A percentile compares a stretch with the other conserved stretches of the same genome.
Evolutionary conservation across 179 eudicot species (phyloP).

Genomic region (Heliamphora ciliata): DNA sequence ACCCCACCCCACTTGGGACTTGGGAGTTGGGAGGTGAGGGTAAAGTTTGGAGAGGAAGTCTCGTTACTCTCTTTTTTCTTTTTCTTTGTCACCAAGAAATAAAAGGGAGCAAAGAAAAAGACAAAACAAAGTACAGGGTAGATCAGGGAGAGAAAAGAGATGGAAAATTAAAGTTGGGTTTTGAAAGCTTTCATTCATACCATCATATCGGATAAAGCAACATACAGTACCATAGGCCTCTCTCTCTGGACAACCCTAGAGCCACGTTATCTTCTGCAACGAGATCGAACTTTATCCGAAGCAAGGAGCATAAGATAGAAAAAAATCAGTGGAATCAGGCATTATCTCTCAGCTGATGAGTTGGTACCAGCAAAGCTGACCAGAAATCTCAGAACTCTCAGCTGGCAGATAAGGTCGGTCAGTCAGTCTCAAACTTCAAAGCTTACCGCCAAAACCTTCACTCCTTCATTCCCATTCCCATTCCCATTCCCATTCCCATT

Average conservation of each 20-base stretch:
- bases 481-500: background rate
- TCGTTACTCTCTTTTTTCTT: too few species aligned
- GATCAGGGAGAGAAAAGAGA: background rate
- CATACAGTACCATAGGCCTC: too few species aligned
- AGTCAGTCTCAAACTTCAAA: conserved; percentile 10
- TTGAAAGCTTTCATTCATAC: background rate
- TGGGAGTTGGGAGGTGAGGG: too few species aligned
- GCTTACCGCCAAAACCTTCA: background rate
- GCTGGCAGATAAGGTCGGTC: background rate
- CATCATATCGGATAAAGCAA: conserved; percentile 13
- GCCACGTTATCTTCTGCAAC: background rate
- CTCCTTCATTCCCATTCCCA: background rate
- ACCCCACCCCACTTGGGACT: background rate
- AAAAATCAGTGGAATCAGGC: conserved; percentile 16
- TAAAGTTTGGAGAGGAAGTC: background rate
- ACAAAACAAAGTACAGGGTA: conserved; percentile 20
- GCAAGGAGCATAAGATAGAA: background rate
- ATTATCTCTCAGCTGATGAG: background rate
- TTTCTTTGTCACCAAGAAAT: background rate
- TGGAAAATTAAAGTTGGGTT: conserved; percentile 1
- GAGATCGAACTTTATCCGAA: background rate
- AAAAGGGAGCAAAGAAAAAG: conserved; percentile 2
- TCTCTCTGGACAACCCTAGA: conserved; percentile 16
- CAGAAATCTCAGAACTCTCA: background rate
- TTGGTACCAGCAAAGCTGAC: background rate